phyloP scores from a whole-genome alignment of 2,329 filamentous ascomycete species.

The Meredithiella fracta region DNA sequence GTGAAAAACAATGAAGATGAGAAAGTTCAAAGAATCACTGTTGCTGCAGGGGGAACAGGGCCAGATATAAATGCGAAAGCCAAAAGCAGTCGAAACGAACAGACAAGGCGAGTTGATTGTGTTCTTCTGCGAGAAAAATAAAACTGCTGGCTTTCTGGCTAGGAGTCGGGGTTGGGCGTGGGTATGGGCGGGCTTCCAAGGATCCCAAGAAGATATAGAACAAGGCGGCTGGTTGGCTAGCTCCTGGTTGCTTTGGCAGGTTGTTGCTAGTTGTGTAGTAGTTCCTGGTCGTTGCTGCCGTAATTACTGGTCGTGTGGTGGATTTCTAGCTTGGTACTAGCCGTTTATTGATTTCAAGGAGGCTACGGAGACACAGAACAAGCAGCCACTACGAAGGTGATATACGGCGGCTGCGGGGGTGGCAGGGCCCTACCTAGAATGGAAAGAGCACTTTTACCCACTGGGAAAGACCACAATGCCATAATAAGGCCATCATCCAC shows the following conservation, averaged over 20 bases:
- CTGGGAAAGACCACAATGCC: not conserved
- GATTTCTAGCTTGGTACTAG: not conserved
- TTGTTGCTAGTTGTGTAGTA: too few species aligned
- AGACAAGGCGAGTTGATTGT: slow-evolving; percentile 5
- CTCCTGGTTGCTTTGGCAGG: too few species aligned
- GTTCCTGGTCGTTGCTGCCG: too few species aligned
- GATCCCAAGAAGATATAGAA: too few species aligned
- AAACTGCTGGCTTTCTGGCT: not conserved
- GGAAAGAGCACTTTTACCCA: not conserved
- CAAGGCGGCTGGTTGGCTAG: too few species aligned
- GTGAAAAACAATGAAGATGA: slow-evolving; percentile 7
- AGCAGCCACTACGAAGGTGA: not conserved
- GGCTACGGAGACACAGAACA: not conserved
- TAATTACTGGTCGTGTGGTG: too few species aligned
- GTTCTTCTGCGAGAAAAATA: not conserved
- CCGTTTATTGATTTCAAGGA: not conserved
- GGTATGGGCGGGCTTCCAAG: not conserved
- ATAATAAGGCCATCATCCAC: not conserved
- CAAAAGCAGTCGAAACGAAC: not conserved
- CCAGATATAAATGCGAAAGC: slow-evolving; percentile 12
- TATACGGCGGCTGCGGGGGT: not conserved
- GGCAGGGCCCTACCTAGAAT: not conserved
- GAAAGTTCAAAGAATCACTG: slow-evolving; percentile 9
- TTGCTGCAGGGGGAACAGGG: slow-evolving; percentile 11
- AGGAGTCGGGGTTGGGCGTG: not conserved